These are phyloP conservation scores for Picochlorum sp. DNA, from an alignment of 139 green algal species.

Conservation along the genomic window DNA sequence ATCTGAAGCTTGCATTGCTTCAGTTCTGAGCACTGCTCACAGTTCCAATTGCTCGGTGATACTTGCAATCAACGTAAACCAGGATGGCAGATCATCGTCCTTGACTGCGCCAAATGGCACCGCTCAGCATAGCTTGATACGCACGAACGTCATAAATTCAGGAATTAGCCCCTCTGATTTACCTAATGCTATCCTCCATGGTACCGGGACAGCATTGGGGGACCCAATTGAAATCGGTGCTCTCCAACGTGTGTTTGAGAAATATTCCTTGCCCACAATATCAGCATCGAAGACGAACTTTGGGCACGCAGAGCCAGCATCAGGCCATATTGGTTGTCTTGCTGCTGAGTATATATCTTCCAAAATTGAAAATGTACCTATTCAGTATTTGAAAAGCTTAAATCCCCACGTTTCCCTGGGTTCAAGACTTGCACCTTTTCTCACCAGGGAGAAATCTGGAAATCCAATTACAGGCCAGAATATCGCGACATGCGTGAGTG, in stretches of 20 bases:
- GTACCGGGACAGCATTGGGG: slow-evolving; percentile 23
- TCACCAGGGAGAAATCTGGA: neutral
- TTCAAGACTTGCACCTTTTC: too few species aligned
- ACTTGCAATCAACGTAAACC: slow-evolving; percentile 30
- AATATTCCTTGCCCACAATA: slow-evolving; percentile 12
- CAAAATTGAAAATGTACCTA: neutral
- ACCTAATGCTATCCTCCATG: neutral
- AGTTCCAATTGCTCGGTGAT: slow-evolving; percentile 1
- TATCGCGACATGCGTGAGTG: slow-evolving; percentile 18
- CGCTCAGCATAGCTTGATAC: slow-evolving; percentile 65
- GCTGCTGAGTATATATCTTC: slow-evolving; percentile 18
- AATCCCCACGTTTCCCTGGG: slow-evolving; percentile 38
- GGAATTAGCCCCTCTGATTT: slow-evolving; percentile 4
- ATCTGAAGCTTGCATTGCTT: slow-evolving; percentile 47
- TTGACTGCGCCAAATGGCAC: slow-evolving; percentile 82
- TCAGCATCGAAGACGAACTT: slow-evolving; percentile 53
- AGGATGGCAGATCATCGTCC: slow-evolving; percentile 64
- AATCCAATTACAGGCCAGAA: neutral
- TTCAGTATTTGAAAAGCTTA: slow-evolving; percentile 35
- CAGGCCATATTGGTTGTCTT: slow-evolving; percentile 35
- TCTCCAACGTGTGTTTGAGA: neutral
- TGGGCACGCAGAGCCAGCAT: slow-evolving; percentile 63
- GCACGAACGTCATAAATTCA: slow-evolving; percentile 21
- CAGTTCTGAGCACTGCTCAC: slow-evolving; percentile 7
- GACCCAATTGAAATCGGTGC: slow-evolving; percentile 4